Conservation (phyloP, 257 asterid species). For the Solanum tarijense region DNA sequence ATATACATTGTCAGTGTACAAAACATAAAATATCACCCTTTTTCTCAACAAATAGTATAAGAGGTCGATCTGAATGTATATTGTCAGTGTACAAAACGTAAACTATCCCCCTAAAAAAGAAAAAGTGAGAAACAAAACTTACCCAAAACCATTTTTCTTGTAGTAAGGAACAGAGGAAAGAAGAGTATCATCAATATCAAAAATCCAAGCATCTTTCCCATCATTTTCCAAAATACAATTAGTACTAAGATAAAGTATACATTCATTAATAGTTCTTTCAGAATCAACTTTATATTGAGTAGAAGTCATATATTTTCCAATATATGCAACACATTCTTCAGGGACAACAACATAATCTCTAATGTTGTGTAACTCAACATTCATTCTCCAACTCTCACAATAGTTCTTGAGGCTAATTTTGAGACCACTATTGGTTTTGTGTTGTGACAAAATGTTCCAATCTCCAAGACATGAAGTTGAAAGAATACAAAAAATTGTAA, state of each 20-base stretch:
- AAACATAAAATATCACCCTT: no score
- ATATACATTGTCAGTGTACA: neutral
- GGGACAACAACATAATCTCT: conserved; percentile 49
- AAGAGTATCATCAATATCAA: conserved; percentile 71
- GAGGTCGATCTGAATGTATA: neutral
- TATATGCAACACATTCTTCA: conserved; percentile 48
- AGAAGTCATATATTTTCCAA: conserved; percentile 60
- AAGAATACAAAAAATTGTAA: conserved; percentile 13
- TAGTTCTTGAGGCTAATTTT: conserved; percentile 55
- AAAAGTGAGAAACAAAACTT: neutral
- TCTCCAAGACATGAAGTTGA: conserved; percentile 31
- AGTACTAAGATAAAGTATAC: conserved; percentile 34
- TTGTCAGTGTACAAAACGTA: neutral
- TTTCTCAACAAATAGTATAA: neutral
- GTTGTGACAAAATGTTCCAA: conserved; percentile 53
- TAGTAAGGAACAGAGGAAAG: conserved; percentile 63
- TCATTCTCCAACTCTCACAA: conserved; percentile 77
- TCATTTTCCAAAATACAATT: conserved; percentile 44
- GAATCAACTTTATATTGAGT: conserved; percentile 65
- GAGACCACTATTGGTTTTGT: conserved; percentile 17
- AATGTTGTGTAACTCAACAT: conserved; percentile 63
- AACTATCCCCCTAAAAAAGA: neutral
- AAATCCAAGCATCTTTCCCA: conserved; percentile 59
- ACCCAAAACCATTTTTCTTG: conserved; percentile 70
- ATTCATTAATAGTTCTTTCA: conserved; percentile 44